Evolutionary conservation across 495 filamentous ascomycete genomes (phyloP).

Genomic region (Haplographium delicatum): DNA sequence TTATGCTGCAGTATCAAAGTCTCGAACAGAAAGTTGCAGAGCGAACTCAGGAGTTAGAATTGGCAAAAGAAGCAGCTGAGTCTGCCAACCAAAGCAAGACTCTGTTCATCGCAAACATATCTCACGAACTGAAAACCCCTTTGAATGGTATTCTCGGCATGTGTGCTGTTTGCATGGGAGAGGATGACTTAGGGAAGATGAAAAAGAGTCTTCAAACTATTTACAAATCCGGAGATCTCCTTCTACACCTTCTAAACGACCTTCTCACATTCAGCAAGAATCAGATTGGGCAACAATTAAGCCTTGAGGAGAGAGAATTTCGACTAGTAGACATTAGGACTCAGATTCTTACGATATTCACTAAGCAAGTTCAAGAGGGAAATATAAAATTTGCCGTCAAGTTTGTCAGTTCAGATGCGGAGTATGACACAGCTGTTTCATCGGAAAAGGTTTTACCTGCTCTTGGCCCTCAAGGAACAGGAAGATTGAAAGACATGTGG

Average conservation of each 20-base stretch:
- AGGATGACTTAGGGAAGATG: slow-evolving; percentile 69
- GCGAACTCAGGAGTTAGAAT: slow-evolving; percentile 77
- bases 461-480: slow-evolving; percentile 55
- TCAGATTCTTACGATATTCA: slow-evolving; percentile 80
- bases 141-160: slow-evolving; percentile 92
- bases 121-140: slow-evolving; percentile 88
- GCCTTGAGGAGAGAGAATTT: slow-evolving; percentile 81
- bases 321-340: slow-evolving; percentile 69
- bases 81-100: slow-evolving; percentile 93
- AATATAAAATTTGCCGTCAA: slow-evolving; percentile 65
- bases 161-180: slow-evolving; percentile 79
- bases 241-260: slow-evolving; percentile 86
- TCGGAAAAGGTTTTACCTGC: slow-evolving; percentile 26
- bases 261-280: slow-evolving; percentile 90
- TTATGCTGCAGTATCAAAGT: slow-evolving; percentile 76
- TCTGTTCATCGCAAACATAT: slow-evolving; percentile 92
- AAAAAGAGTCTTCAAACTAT: slow-evolving; percentile 79
- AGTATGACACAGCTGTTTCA: not conserved
- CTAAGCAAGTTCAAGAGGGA: slow-evolving; percentile 78
- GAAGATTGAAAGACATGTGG: slow-evolving; percentile 60
- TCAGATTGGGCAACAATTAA: slow-evolving; percentile 75
- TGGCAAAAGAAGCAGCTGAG: slow-evolving; percentile 86
- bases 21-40: slow-evolving; percentile 80
- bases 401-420: slow-evolving; percentile 50
- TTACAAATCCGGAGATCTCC: slow-evolving; percentile 84